Conservation (phyloP, 371 early-diverging fungal genomes). For the Choanephora cucurbitarum region DNA sequence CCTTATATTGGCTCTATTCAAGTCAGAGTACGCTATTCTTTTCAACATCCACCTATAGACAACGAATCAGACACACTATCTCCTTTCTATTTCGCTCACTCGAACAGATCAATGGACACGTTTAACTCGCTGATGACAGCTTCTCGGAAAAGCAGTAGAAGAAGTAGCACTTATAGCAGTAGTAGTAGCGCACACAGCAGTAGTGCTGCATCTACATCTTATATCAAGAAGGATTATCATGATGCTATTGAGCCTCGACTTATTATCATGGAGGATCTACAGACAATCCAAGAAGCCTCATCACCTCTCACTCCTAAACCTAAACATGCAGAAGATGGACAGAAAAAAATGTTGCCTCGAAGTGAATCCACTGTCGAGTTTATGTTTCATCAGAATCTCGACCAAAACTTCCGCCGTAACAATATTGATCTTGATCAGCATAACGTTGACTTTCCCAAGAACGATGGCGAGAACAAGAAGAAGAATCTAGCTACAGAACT, state of each 20-base stretch:
- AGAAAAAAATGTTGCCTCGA: conserved; percentile 3
- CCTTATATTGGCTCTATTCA: conserved; percentile 49
- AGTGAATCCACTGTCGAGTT: conserved; percentile 37
- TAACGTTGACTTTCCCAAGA: conserved; percentile 20
- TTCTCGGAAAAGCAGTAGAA: conserved; percentile 17
- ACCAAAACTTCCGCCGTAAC: conserved; percentile 15
- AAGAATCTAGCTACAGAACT: conserved; percentile 4
- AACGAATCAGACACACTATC: conserved; percentile 16
- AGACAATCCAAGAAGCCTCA: conserved; percentile 1
- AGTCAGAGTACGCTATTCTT: conserved; percentile 46
- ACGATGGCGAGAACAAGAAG: conserved; percentile 19
- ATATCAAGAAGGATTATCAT: conserved; percentile 20
- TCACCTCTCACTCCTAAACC: conserved; percentile 14
- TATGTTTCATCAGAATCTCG: conserved; percentile 30
- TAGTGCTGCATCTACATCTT: not conserved
- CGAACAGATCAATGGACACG: conserved; percentile 21
- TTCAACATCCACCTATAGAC: conserved; percentile 33
- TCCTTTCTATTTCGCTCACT: conserved; percentile 21
- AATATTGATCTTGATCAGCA: conserved; percentile 13
- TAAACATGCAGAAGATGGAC: not conserved
- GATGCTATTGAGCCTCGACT: conserved; percentile 42
- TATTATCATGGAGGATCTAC: conserved; percentile 24
- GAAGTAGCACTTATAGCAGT: conserved; percentile 11
- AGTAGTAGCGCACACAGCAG: conserved; percentile 13
- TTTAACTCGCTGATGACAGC: conserved; percentile 7